Percentiles rank a stretch among this genome's conserved stretches.
Evolutionary conservation across 1,284 basidiomycete species (phyloP).

Genomic region (Thelephora terrestris): DNA sequence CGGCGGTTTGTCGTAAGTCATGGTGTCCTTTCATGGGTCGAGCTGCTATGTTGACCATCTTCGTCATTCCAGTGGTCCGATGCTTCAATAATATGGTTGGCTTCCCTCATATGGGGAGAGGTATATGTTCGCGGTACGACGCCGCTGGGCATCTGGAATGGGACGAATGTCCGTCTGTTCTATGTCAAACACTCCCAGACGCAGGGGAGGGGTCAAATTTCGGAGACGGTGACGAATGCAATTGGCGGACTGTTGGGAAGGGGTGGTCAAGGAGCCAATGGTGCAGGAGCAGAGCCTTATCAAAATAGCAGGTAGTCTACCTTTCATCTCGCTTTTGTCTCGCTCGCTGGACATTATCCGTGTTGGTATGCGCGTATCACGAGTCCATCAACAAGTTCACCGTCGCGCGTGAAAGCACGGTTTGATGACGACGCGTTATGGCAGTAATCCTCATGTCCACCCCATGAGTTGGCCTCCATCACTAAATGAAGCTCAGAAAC

Average conservation of each 20-base stretch:
- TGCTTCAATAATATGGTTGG: conserved; percentile 81
- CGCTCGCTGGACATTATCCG: no score
- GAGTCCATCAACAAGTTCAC: no score
- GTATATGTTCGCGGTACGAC: conserved; percentile 84
- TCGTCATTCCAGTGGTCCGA: conserved; percentile 65
- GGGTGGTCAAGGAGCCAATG: background rate
- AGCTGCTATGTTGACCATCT: conserved; percentile 6
- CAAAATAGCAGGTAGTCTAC: conserved; percentile 8
- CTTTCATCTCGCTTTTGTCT: no score
- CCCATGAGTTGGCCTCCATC: background rate
- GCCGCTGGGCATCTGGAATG: conserved; percentile 78
- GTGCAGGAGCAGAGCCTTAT: conserved; percentile 18
- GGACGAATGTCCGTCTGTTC: conserved; percentile 79
- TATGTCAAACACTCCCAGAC: conserved; percentile 75
- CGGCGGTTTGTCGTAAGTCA: conserved; percentile 62
- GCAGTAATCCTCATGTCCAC: background rate
- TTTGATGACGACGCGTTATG: background rate
- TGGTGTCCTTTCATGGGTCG: background rate
- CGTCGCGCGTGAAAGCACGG: no score
- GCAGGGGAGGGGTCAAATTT: conserved; percentile 53
- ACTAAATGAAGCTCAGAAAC: background rate
- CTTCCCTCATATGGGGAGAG: conserved; percentile 87
- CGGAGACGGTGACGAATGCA: conserved; percentile 66
- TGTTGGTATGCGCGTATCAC: no score
- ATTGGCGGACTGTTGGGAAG: conserved; percentile 50